phyloP scores from a whole-genome alignment of 1,284 basidiomycete genomes.

The Trichosporon sp. region DNA sequence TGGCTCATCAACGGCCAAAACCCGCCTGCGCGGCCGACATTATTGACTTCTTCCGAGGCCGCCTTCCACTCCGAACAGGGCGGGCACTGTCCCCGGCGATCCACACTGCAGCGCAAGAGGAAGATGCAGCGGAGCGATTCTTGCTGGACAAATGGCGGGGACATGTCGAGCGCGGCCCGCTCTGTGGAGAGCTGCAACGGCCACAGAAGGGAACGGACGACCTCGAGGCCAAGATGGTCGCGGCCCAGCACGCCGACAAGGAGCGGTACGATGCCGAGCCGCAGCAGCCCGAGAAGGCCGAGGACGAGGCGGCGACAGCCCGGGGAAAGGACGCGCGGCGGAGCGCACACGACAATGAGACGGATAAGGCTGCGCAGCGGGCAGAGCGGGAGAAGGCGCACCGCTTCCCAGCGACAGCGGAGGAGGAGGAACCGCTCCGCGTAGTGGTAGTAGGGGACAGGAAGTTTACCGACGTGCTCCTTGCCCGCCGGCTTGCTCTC shows the following conservation, averaged over 20 bases:
- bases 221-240: slow-evolving; percentile 16
- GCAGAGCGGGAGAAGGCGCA: slow-evolving; percentile 2
- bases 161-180: slow-evolving; percentile 29
- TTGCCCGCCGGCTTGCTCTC: slow-evolving; percentile 62
- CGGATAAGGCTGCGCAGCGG: not conserved
- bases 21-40: slow-evolving; percentile 69
- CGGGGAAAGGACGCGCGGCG: not conserved
- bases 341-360: not conserved
- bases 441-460: slow-evolving; percentile 83
- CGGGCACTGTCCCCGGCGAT: not conserved
- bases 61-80: slow-evolving; percentile 19
- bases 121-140: slow-evolving; percentile 25
- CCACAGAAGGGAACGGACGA: not conserved
- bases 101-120: slow-evolving; percentile 16
- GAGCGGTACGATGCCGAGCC: not conserved
- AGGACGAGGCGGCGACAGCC: not conserved
- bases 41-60: slow-evolving; percentile 55
- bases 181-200: slow-evolving; percentile 24
- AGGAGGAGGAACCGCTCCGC: slow-evolving; percentile 46
- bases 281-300: not conserved
- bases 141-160: slow-evolving; percentile 26
- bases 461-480: slow-evolving; percentile 80
- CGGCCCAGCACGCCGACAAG: slow-evolving; percentile 5
- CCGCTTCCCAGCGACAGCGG: not conserved
- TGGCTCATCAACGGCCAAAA: slow-evolving; percentile 70